These are phyloP conservation scores for Phenoliferia sp. DNA, from an alignment of 1,284 basidiomycete genomes.

Conservation along the genomic window DNA sequence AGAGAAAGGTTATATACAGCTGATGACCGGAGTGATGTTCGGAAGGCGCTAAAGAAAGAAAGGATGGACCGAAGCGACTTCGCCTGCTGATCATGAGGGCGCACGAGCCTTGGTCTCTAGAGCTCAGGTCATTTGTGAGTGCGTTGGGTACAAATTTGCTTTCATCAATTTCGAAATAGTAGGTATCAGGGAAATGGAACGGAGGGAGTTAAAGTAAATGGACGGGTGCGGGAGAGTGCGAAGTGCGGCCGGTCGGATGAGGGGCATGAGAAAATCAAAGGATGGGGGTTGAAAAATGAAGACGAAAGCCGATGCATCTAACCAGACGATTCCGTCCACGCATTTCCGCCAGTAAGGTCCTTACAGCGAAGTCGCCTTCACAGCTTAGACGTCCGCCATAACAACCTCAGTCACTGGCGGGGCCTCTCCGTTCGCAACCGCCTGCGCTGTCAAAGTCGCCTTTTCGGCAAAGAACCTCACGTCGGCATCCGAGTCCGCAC, in stretches of 20 bases:
- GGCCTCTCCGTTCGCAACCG: constrained; percentile 24
- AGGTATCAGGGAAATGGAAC: background rate
- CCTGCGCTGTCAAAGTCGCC: constrained; percentile 34
- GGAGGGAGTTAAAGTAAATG: background rate
- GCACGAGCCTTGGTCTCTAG: background rate
- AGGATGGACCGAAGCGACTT: no score
- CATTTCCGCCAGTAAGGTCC: background rate
- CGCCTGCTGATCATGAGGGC: no score
- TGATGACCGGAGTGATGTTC: no score
- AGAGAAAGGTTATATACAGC: no score
- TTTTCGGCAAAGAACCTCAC: constrained; percentile 66
- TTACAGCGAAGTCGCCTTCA: background rate
- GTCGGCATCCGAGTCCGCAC: constrained; percentile 89
- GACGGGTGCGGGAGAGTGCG: background rate
- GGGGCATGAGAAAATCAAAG: background rate
- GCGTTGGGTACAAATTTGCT: background rate
- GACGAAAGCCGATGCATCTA: no score
- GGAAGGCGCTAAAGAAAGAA: no score
- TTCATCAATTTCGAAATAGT: background rate
- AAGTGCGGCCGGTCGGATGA: background rate
- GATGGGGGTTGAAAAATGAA: background rate
- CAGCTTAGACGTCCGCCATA: constrained; percentile 23
- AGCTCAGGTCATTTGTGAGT: background rate
- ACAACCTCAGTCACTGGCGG: constrained; percentile 25
- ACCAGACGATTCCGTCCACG: background rate